Base-by-base conservation (phyloP, 257 asterid genomes). In the Mentha longifolia region DNA sequence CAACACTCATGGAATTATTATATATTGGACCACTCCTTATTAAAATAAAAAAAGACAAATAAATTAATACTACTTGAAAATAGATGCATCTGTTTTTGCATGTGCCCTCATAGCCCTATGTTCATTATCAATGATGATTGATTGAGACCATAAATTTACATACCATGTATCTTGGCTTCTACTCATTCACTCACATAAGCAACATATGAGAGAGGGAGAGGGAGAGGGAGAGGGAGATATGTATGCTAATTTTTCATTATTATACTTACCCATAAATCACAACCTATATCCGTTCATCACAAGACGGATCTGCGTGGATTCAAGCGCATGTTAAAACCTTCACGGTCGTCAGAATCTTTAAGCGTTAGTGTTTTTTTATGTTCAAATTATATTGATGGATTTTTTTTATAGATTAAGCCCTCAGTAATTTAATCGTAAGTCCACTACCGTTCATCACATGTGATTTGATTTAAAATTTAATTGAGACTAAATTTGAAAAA, bases 91-190 rank as follows among this genome's bases (percentile, higher is more conserved):
- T 25, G 13, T 47, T 50, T 3, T 13, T 50, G 64, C 76, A 79
- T 70, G 79, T 78, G 79, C 56, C 31, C 28, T 5, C 6, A 15
- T 56, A 56, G 35, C 20, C 39, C 15, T 37, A 25, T 69, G 74
- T 7, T 52, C 62, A 67, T 41, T 50, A 58, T 57, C 16, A 70
- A 68, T 74, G 61, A 79, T 74, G 71, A 59, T 73, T 73, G 79
- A 78, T 73, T 51, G 73, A 57, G 59, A 65, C 67, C 67, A 70
- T 64, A 19, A 51, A 30, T 61, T 66, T 52, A 42, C 62, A 72
- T 72, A 41, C 25, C 59, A 65, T 70, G 6, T 72, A 43, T 78
- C 82, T 78, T 78, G 66, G 74, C 73, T 78, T 74, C 79, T 74
- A 78, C 82, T 78, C 82, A 68, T 74, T 67, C 68, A 67, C 52